Base-by-base conservation (phyloP, 306 rosid species). In the Sindora glabra region DNA sequence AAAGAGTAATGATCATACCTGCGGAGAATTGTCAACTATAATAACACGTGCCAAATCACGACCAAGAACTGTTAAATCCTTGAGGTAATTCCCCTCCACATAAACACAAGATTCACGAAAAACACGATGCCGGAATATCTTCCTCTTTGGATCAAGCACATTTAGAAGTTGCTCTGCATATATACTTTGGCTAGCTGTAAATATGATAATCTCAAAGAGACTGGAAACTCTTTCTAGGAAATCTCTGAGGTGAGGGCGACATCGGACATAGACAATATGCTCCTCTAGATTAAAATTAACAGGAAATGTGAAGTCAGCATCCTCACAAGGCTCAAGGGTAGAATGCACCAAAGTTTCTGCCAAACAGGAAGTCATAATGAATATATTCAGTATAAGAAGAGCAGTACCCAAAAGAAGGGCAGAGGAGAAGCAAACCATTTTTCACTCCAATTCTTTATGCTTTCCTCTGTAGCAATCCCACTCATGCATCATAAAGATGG, bases 321-420 rank as follows among this genome's bases (percentile, higher is more conserved):
- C 95, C 15, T 73, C 87, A 73, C 99, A 94, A 66, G 89, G 97
- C 52, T 94, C 99, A 10, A 94, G 81, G 18, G 86, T 62, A 55
- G 99, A 94, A 71, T 94, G 99, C 77, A 94, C 99, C 89, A 94
- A 70, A 57, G 99, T 94, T 81, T 94, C 99, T 94, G 97, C 84
- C 67, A 64, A 58, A 55, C 32, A 71, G 75, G 22, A 36, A 39
- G 29, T 15, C 46, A 59, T 41, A 74, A 24, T 68, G 36, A 74
- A 65, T 29, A 62, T 24, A 26, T 51, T 48, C 56, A 22, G 27
- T 41, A 68, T 44, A 22, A 63, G 44, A 45, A n/a, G 10, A 56
- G 55, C 49, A 53, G 52, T 38, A 39, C 62, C 42, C 39, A 38
- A 69, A 17, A 33, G 48, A 27, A 38, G n/a, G 18, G 25, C 42